Conservation (phyloP, 2,329 filamentous ascomycete genomes). For the Sporothrix mexicana region DNA sequence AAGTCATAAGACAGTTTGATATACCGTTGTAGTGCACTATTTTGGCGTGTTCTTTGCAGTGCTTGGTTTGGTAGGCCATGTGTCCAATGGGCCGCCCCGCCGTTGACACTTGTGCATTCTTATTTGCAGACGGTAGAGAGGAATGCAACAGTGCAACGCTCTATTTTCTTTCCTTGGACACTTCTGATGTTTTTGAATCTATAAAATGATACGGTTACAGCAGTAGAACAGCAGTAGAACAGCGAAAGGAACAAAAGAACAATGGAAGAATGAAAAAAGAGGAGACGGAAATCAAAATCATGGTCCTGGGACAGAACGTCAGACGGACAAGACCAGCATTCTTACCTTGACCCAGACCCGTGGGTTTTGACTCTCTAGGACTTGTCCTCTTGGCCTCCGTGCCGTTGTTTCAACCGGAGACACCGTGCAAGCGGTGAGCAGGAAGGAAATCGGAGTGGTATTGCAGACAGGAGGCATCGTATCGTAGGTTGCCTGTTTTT, state of each 20-base stretch:
- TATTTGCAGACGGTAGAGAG: neutral
- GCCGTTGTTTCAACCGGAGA: neutral
- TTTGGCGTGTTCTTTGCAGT: neutral
- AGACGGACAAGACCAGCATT: no score
- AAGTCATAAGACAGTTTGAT: slow-evolving; percentile 4
- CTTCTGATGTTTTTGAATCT: neutral
- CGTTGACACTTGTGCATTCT: slow-evolving; percentile 13
- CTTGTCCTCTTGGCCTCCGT: neutral
- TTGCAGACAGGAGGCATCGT: no score
- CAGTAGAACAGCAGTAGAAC: slow-evolving; percentile 4
- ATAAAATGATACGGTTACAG: neutral
- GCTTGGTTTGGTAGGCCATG: neutral
- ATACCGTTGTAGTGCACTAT: neutral
- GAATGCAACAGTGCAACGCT: neutral
- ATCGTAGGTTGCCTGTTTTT: no score
- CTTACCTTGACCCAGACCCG: neutral
- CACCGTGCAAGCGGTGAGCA: neutral
- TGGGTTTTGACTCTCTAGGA: neutral
- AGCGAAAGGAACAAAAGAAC: neutral
- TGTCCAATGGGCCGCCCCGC: slow-evolving; percentile 2
- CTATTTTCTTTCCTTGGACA: neutral
- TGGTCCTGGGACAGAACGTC: slow-evolving; percentile 5
- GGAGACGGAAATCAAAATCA: neutral
- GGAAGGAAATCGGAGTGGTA: no score
- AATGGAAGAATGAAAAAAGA: neutral